Conservation (phyloP, 148 eudicot species). For the Persicaria maculosa region DNA sequence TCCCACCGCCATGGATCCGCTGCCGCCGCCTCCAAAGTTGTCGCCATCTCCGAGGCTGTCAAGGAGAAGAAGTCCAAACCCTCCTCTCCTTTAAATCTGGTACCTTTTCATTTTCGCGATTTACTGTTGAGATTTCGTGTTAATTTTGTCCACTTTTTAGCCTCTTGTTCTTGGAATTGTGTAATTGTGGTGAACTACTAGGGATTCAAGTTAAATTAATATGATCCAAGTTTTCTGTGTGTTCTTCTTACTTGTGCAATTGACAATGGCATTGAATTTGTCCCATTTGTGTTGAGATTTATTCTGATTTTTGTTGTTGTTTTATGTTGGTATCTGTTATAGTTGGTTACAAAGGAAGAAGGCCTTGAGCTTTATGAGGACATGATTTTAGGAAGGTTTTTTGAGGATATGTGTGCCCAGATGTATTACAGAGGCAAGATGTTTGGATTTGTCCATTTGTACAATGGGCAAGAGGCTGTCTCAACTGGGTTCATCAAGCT, state of each 20-base stretch:
- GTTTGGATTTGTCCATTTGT: conserved; percentile 92
- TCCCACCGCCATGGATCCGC: conserved; percentile 21
- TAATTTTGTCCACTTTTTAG: neutral
- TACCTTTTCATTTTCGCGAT: conserved; percentile 7
- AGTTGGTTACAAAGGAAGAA: conserved; percentile 88
- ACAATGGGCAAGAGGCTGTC: conserved; percentile 94
- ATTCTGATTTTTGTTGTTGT: conserved; percentile 6
- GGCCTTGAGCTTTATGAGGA: conserved; percentile 82
- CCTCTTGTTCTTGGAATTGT: neutral
- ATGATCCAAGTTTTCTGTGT: neutral
- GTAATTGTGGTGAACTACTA: neutral
- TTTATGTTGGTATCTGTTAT: conserved; percentile 14
- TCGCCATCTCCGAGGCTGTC: conserved; percentile 54
- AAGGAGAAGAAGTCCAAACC: conserved; percentile 35
- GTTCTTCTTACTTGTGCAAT: neutral
- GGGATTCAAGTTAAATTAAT: neutral
- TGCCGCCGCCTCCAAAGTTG: conserved; percentile 19
- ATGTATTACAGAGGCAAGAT: conserved; percentile 94
- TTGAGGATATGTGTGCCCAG: conserved; percentile 97
- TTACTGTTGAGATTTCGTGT: neutral
- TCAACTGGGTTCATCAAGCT: conserved; percentile 90
- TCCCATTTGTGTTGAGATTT: neutral
- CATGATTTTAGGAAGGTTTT: conserved; percentile 68
- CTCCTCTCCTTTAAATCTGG: conserved; percentile 43
- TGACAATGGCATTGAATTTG: neutral